Evolutionary conservation across 2,329 filamentous ascomycete genomes (phyloP).

Genomic region (Lecanicillium sp.): DNA sequence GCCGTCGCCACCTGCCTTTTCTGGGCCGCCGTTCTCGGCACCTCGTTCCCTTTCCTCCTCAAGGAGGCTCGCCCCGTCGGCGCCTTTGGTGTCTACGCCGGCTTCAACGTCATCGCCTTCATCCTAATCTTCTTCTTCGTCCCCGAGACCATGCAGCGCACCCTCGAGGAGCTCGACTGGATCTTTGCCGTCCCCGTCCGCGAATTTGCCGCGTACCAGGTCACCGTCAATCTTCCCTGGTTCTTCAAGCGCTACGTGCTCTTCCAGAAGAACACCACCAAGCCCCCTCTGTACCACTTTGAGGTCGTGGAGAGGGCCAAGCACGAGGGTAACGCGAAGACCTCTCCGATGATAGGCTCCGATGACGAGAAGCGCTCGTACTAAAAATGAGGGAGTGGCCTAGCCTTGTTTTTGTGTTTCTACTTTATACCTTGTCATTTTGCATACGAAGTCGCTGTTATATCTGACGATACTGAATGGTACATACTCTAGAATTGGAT

Average conservation of each 20-base stretch:
- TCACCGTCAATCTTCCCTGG: constrained; percentile 51
- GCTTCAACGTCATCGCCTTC: constrained; percentile 49
- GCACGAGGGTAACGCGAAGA: background rate
- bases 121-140: constrained; percentile 51
- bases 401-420: background rate
- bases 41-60: constrained; percentile 57
- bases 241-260: constrained; percentile 57
- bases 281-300: constrained; percentile 39
- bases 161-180: constrained; percentile 51
- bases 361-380: constrained; percentile 10
- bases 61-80: constrained; percentile 37
- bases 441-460: background rate
- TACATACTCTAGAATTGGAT: background rate
- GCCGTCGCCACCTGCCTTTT: constrained; percentile 61
- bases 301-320: constrained; percentile 25
- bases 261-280: constrained; percentile 36
- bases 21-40: constrained; percentile 53
- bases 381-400: background rate
- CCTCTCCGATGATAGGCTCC: background rate
- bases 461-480: background rate
- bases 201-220: constrained; percentile 51
- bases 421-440: background rate
- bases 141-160: constrained; percentile 54
- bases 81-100: constrained; percentile 50
- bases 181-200: constrained; percentile 55